Base-by-base conservation (phyloP, 805 yeast species). In the Scheffersomyces coipomensis region DNA sequence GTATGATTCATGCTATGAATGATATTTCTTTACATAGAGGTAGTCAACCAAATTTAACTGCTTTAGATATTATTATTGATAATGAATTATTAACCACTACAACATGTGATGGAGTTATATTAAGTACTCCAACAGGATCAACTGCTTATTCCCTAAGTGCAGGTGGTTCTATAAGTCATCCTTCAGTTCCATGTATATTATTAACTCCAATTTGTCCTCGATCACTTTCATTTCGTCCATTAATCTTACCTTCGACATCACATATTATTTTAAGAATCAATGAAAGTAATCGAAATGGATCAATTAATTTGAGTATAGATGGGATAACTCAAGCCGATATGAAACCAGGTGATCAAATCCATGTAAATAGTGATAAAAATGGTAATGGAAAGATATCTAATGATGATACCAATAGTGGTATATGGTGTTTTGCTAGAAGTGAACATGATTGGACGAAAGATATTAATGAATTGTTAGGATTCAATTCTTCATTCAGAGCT, bases 151-250 rank as follows among this genome's bases (percentile, higher is more conserved):
- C 96, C 0, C 66, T 90, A 37, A 78, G 88, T 21, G 79, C 95
- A 1, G 97, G 98, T 11, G 98, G 98, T 1, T 81, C 96, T 11
- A 90, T 90, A 43, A 91, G 88, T 1, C 95, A 90, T 47, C 97
- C 98, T 0, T 64, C 81, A 37, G 95, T 90, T 7, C 84, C 88
- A 12, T 83, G 93, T 44, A 82, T 88, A 9, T 64, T 90, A 34
- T 60, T 90, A 23, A 86, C 97, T 0, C 97, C 97, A 9, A 87
- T 90, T 36, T 89, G 97, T 55, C 97, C 98, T 6, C 65, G 96
- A 41, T 85, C 95, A 11, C 68, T 90, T 21, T 84, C 93, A n/a
- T 90, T 90, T 58, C 68, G 98, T 53, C 98, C 97, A 3, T 64
- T 90, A 34, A 74, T 90, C 5, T 68, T 90, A 39, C 97, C 98